Evolutionary conservation across 805 yeast genomes (phyloP).

Genomic region (Metschnikowia proteae): DNA sequence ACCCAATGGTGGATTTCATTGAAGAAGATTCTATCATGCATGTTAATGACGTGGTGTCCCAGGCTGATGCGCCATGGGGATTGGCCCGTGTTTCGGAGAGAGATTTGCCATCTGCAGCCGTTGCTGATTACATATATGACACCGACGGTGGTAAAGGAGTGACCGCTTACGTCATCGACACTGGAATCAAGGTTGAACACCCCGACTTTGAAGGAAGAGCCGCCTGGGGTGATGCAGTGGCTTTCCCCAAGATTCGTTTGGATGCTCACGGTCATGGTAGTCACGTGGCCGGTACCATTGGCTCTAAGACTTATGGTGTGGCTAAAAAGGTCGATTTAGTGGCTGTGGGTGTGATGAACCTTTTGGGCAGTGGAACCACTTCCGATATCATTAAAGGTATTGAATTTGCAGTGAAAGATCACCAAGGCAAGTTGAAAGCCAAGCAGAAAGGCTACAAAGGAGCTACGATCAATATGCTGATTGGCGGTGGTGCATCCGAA

Average conservation of each 20-base stretch:
- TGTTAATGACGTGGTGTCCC: conserved; percentile 50
- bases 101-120: conserved; percentile 38
- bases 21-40: conserved; percentile 24
- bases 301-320: conserved; percentile 73
- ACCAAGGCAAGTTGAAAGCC: conserved; percentile 49
- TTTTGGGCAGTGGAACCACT: conserved; percentile 81
- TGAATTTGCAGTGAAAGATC: conserved; percentile 76
- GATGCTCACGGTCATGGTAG: conserved; percentile 96
- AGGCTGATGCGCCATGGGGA: conserved; percentile 94
- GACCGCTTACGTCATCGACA: conserved; percentile 83
- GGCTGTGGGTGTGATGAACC: conserved; percentile 79
- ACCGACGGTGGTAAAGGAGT: conserved; percentile 77
- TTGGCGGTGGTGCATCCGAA: conserved; percentile 90
- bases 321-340: conserved; percentile 76
- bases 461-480: conserved; percentile 87
- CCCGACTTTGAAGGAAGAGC: conserved; percentile 83
- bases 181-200: conserved; percentile 78
- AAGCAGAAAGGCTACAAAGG: conserved; percentile 70
- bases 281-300: conserved; percentile 96
- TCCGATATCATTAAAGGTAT: conserved; percentile 83
- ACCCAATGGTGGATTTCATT: conserved; percentile 20
- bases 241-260: conserved; percentile 60
- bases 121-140: conserved; percentile 53
- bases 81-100: conserved; percentile 85
- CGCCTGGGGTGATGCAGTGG: conserved; percentile 68